Conservation (phyloP, 441 rosid species). For the Sinapis alba region DNA sequence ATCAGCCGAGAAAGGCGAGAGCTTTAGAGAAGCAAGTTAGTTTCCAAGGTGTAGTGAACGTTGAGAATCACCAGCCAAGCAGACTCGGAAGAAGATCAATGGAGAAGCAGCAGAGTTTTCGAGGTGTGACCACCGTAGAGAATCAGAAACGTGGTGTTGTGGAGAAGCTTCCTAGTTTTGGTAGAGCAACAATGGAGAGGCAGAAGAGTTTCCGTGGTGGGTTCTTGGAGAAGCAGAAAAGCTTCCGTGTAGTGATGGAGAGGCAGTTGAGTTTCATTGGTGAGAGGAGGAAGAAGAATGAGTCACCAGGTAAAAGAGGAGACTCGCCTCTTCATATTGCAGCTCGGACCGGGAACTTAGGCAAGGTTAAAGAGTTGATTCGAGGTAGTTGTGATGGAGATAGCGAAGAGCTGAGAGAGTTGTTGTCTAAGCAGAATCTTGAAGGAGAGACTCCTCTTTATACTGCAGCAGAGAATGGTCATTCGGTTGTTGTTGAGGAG, state of each 20-base stretch:
- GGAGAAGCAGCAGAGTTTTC: slow-evolving; percentile 55
- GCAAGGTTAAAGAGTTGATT: slow-evolving; percentile 66
- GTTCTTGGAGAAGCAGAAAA: slow-evolving; percentile 76
- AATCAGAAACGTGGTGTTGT: slow-evolving; percentile 41
- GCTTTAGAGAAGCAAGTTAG: slow-evolving; percentile 51
- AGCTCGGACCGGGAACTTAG: slow-evolving; percentile 77
- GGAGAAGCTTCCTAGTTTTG: slow-evolving; percentile 64
- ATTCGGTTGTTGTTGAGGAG: slow-evolving; percentile 61
- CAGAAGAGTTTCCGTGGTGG: slow-evolving; percentile 60
- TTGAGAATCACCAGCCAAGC: slow-evolving; percentile 26
- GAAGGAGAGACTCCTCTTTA: slow-evolving; percentile 97
- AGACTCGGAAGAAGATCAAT: slow-evolving; percentile 34
- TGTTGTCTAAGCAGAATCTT: slow-evolving; percentile 66
- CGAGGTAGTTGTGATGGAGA: slow-evolving; percentile 48
- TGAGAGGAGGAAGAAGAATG: slow-evolving; percentile 75
- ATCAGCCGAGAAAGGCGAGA: slow-evolving; percentile 31
- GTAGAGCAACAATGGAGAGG: slow-evolving; percentile 35
- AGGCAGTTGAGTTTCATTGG: slow-evolving; percentile 89
- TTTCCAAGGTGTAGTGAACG: slow-evolving; percentile 39
- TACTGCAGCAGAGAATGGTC: slow-evolving; percentile 85
- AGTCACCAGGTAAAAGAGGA: slow-evolving; percentile 94
- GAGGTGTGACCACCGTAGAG: slow-evolving; percentile 38
- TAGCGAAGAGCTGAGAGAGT: slow-evolving; percentile 24
- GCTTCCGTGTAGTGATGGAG: slow-evolving; percentile 76
- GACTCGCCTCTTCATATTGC: slow-evolving; percentile 84